phyloP scores from a whole-genome alignment of 306 rosid genomes.

The Macrotyloma uniflorum region DNA sequence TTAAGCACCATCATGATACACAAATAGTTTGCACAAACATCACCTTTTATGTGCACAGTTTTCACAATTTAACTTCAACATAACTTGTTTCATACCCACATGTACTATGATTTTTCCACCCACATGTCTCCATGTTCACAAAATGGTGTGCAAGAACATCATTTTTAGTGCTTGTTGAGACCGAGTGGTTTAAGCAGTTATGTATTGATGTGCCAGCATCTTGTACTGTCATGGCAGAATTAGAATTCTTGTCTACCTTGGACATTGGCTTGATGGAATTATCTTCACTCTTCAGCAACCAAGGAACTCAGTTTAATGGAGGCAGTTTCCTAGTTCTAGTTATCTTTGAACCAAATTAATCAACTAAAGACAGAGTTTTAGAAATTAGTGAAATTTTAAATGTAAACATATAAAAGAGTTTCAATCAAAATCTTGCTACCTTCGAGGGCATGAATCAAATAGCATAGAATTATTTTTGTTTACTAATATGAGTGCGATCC shows the following conservation, averaged over 20 bases:
- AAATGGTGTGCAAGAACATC: background rate
- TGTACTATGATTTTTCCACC: background rate
- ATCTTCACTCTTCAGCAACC: background rate
- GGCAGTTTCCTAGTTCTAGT: too few relatives aligned
- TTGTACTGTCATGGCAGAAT: background rate
- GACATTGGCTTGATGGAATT: background rate
- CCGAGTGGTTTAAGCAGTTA: background rate
- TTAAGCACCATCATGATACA: too few relatives aligned
- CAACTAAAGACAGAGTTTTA: too few relatives aligned
- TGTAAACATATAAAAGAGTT: too few relatives aligned
- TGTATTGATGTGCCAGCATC: background rate
- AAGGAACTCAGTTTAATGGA: too few relatives aligned
- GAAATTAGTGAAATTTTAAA: too few relatives aligned
- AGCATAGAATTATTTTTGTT: too few relatives aligned
- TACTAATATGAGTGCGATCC: too few relatives aligned
- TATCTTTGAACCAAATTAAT: too few relatives aligned
- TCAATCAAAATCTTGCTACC: too few relatives aligned
- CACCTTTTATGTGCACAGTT: background rate
- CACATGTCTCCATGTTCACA: background rate
- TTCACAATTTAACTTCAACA: background rate
- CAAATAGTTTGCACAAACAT: background rate
- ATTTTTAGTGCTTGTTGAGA: background rate
- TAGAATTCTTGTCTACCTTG: background rate
- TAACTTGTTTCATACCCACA: background rate
- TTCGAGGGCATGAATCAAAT: too few relatives aligned